Evolutionary conservation across 805 yeast genomes (phyloP).

Genomic region (Lipomyces kockii): DNA sequence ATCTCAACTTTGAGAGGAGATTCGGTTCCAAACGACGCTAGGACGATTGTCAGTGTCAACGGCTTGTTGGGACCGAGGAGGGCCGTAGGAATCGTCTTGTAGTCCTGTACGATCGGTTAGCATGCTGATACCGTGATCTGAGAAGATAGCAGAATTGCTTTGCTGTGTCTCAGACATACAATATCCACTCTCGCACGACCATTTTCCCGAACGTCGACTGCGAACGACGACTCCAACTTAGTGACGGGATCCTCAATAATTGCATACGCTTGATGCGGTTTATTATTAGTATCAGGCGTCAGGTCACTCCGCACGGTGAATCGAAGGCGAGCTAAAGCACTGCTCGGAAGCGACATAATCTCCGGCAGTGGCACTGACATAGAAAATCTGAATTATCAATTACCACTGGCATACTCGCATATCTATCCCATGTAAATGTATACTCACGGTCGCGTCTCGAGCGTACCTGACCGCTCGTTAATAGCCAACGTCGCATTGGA

Average conservation of each 20-base stretch:
- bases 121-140: not conserved
- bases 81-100: slow-evolving; percentile 43
- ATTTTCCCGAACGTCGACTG: slow-evolving; percentile 42
- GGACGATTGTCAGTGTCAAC: slow-evolving; percentile 39
- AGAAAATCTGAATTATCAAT: slow-evolving; percentile 16
- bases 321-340: slow-evolving; percentile 26
- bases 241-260: slow-evolving; percentile 37
- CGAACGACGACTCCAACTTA: slow-evolving; percentile 41
- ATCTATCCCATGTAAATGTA: not conserved
- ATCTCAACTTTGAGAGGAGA: slow-evolving; percentile 21
- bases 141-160: not conserved
- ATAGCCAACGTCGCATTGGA: slow-evolving; percentile 32
- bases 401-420: not conserved
- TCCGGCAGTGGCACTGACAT: slow-evolving; percentile 3
- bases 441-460: slow-evolving; percentile 24
- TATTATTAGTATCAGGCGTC: not conserved
- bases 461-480: slow-evolving; percentile 33
- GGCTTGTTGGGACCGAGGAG: slow-evolving; percentile 38
- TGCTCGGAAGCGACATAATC: slow-evolving; percentile 14
- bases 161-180: slow-evolving; percentile 30
- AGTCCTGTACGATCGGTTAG: slow-evolving; percentile 25
- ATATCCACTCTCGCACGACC: slow-evolving; percentile 45
- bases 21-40: slow-evolving; percentile 43
- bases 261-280: slow-evolving; percentile 42
- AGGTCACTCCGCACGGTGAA: slow-evolving; percentile 16